A percentile compares a stretch with the other conserved stretches of the same genome.
These are phyloP conservation scores for Dovyalis caffra DNA, from an alignment of 345 rosid genomes.

Conservation along the genomic window DNA sequence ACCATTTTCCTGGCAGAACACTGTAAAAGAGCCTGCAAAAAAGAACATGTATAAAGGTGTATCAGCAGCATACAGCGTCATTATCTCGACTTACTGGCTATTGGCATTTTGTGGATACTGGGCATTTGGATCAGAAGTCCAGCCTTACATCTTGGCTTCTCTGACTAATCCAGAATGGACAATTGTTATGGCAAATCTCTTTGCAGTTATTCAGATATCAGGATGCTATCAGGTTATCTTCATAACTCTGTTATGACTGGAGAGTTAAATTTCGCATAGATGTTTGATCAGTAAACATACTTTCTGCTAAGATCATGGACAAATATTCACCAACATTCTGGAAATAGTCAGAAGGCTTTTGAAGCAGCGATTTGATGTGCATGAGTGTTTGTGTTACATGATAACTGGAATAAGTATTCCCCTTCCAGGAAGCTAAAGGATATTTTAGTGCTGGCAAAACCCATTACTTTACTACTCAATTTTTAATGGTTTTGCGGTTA, in stretches of 20 bases:
- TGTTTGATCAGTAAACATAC: not conserved
- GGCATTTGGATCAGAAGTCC: slow-evolving; percentile 53
- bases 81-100: slow-evolving; percentile 46
- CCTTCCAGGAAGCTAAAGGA: too few species aligned
- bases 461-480: too few species aligned
- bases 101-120: slow-evolving; percentile 51
- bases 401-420: too few species aligned
- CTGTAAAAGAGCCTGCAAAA: slow-evolving; percentile 44
- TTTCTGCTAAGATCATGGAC: too few species aligned
- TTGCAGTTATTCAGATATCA: slow-evolving; percentile 50
- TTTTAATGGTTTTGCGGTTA: too few species aligned
- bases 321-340: too few species aligned
- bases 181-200: slow-evolving; percentile 48
- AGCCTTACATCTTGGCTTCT: slow-evolving; percentile 48
- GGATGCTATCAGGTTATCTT: slow-evolving; percentile 54
- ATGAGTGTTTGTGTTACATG: too few species aligned
- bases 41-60: slow-evolving; percentile 52
- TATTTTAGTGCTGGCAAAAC: too few species aligned
- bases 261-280: not conserved
- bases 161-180: slow-evolving; percentile 48
- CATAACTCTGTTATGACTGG: not conserved
- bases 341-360: too few species aligned
- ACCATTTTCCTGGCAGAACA: slow-evolving; percentile 27
- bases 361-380: too few species aligned
- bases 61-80: slow-evolving; percentile 43